These are phyloP conservation scores for Raphanus raphanistrum DNA, from an alignment of 345 rosid genomes.

Conservation along the genomic window DNA sequence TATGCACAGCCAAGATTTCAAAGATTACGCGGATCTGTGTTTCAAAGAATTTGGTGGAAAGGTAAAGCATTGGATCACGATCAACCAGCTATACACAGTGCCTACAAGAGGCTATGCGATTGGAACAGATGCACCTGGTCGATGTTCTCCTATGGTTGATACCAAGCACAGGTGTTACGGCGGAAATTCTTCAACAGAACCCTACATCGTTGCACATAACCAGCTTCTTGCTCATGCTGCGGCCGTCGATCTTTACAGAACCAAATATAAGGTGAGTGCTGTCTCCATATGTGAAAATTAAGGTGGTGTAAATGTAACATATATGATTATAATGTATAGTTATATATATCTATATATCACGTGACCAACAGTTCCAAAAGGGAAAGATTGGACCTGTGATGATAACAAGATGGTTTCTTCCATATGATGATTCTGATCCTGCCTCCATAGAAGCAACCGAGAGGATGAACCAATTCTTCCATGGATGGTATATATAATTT, in stretches of 20 bases:
- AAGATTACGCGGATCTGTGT: neutral
- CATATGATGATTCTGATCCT: neutral
- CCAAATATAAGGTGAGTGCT: slow-evolving; percentile 21
- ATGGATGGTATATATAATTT: no score
- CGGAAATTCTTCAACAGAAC: slow-evolving; percentile 38
- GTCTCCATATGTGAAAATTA: neutral
- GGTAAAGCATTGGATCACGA: no score
- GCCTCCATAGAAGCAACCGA: neutral
- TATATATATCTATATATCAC: neutral
- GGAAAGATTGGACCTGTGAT: neutral
- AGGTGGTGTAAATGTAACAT: neutral
- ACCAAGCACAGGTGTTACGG: slow-evolving; percentile 8
- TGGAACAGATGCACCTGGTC: no score
- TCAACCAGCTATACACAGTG: no score
- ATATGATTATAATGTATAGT: neutral
- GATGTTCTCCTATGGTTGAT: neutral
- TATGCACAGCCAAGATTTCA: neutral
- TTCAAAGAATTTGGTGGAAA: no score
- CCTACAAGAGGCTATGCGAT: no score
- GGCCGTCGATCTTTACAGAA: slow-evolving; percentile 20
- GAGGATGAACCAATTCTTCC: neutral
- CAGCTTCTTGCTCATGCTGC: slow-evolving; percentile 37
- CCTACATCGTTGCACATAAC: slow-evolving; percentile 29
- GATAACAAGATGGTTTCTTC: neutral
- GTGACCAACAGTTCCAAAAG: neutral